Evolutionary conservation across 495 filamentous ascomycete species (phyloP).

Genomic region (Aspergillus egyptiacus): DNA sequence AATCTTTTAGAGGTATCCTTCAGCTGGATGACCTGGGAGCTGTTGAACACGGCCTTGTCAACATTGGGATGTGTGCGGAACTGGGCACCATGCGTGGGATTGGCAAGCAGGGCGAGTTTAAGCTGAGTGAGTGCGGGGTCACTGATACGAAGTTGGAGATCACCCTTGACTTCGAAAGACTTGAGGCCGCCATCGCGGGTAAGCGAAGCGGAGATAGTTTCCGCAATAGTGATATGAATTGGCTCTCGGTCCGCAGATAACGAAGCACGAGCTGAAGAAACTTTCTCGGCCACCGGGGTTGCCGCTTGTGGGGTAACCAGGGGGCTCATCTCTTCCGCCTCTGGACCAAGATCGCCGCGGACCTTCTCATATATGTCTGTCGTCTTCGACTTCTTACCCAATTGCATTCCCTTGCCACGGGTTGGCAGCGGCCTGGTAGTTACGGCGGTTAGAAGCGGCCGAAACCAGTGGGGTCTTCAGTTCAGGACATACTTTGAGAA

Average conservation of each 20-base stretch:
- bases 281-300: constrained; percentile 46
- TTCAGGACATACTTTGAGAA: constrained; percentile 56
- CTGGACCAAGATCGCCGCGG: constrained; percentile 77
- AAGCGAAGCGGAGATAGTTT: constrained; percentile 80
- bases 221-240: constrained; percentile 79
- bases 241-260: constrained; percentile 67
- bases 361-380: constrained; percentile 96
- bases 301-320: constrained; percentile 61
- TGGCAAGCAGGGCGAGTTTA: constrained; percentile 71
- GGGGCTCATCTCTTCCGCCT: constrained; percentile 69
- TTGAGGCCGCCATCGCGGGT: constrained; percentile 79
- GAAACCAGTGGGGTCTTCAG: background rate
- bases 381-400: constrained; percentile 96
- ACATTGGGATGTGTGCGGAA: constrained; percentile 95
- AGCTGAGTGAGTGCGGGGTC: constrained; percentile 83
- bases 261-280: constrained; percentile 54
- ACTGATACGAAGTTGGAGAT: constrained; percentile 80
- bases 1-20: constrained; percentile 79
- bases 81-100: constrained; percentile 70
- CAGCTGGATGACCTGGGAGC: constrained; percentile 72
- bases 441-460: constrained; percentile 9
- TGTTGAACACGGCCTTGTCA: constrained; percentile 76
- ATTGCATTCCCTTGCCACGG: constrained; percentile 95
- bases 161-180: constrained; percentile 81
- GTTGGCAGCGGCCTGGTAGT: constrained; percentile 54